phyloP scores from a whole-genome alignment of 257 asterid species.

The Nicotiana benthamiana region DNA sequence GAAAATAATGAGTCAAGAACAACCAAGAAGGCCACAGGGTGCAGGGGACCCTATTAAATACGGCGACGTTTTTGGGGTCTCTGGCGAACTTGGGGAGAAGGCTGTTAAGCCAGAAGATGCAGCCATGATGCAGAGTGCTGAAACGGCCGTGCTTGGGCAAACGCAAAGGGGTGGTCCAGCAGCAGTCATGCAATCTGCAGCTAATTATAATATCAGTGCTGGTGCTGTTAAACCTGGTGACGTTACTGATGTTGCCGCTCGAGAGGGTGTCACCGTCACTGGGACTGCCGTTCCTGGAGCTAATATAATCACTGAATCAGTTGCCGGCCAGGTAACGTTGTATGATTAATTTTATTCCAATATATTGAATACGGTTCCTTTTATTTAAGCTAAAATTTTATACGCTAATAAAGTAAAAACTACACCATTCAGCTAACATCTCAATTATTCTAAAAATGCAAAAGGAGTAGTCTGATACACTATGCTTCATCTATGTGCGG shows the following conservation, averaged over 20 bases:
- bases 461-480: too few relatives aligned
- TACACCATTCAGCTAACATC: too few relatives aligned
- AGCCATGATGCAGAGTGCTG: slow-evolving; percentile 65
- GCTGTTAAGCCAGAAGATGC: slow-evolving; percentile 61
- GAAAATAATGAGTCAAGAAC: slow-evolving; percentile 45
- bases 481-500: too few relatives aligned
- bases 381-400: too few relatives aligned
- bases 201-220: slow-evolving; percentile 39
- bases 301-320: slow-evolving; percentile 49
- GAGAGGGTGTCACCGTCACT: slow-evolving; percentile 35
- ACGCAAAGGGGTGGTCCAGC: slow-evolving; percentile 54
- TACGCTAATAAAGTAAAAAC: too few relatives aligned
- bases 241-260: slow-evolving; percentile 25
- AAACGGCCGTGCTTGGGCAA: slow-evolving; percentile 39
- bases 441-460: too few relatives aligned
- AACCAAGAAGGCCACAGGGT: slow-evolving; percentile 25
- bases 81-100: slow-evolving; percentile 43
- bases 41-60: slow-evolving; percentile 40
- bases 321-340: slow-evolving; percentile 43
- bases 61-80: slow-evolving; percentile 49
- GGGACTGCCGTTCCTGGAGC: slow-evolving; percentile 40
- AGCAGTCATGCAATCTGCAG: slow-evolving; percentile 56
- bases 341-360: too few relatives aligned
- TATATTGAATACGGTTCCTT: too few relatives aligned
- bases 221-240: slow-evolving; percentile 45